phyloP scores from a whole-genome alignment of 305 asterid genomes.

The Andrographis paniculata region DNA sequence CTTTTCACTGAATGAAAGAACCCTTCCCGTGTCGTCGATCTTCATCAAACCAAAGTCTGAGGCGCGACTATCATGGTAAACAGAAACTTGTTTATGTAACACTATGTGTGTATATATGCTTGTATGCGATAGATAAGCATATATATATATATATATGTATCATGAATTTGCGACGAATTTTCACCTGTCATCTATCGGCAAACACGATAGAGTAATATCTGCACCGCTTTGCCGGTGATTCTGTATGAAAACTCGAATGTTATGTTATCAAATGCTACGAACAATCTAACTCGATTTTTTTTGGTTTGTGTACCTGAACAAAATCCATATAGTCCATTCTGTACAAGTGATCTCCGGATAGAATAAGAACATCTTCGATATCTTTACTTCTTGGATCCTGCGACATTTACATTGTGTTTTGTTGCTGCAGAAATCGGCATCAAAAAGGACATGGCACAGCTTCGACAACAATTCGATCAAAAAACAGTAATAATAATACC shows the following conservation, averaged over 20 bases:
- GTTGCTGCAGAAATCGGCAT: too few relatives aligned
- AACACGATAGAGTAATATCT: slow-evolving; percentile 73
- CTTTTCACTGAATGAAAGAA: slow-evolving; percentile 77
- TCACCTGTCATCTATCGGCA: slow-evolving; percentile 86
- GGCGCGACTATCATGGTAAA: slow-evolving; percentile 85
- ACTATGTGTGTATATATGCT: slow-evolving; percentile 4
- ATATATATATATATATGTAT: slow-evolving; percentile 1
- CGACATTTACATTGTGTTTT: slow-evolving; percentile 1
- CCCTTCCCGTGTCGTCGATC: slow-evolving; percentile 77
- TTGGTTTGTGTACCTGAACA: slow-evolving; percentile 48
- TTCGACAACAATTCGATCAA: too few relatives aligned
- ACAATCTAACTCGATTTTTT: too few relatives aligned
- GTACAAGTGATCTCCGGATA: slow-evolving; percentile 96
- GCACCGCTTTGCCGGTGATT: slow-evolving; percentile 89
- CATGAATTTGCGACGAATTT: too few relatives aligned
- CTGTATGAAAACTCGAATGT: slow-evolving; percentile 53
- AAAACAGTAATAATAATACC: slow-evolving; percentile 34
- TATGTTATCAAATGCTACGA: slow-evolving; percentile 1
- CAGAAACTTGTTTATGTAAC: slow-evolving; percentile 14
- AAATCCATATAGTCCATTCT: slow-evolving; percentile 98
- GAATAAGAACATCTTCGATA: slow-evolving; percentile 88
- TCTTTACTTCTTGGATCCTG: slow-evolving; percentile 94
- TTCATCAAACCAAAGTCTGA: slow-evolving; percentile 97
- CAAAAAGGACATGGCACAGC: too few relatives aligned
- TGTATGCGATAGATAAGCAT: too few relatives aligned